Conservation (phyloP, 768 basidiomycete genomes). For the Mycena pura region DNA sequence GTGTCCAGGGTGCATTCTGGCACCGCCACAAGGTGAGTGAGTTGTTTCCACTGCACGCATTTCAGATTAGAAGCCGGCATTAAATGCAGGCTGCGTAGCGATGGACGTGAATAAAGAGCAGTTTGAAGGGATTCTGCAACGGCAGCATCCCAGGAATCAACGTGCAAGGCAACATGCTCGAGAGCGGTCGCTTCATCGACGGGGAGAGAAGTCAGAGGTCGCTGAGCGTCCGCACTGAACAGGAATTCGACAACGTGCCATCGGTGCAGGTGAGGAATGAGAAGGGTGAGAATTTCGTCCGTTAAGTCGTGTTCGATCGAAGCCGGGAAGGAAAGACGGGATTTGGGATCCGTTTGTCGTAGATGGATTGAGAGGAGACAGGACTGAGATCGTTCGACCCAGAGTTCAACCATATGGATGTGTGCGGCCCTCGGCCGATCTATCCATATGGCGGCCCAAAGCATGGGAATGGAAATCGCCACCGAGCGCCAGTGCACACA, state of each 20-base stretch:
- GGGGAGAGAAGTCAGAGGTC: constrained; percentile 9
- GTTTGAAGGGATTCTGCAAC: constrained; percentile 18
- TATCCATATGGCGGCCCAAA: constrained; percentile 26
- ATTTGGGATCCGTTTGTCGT: constrained; percentile 25
- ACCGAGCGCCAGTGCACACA: constrained; percentile 21
- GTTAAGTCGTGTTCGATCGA: constrained; percentile 21
- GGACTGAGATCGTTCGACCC: constrained; percentile 23
- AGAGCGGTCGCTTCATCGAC: constrained; percentile 1
- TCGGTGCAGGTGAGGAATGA: constrained; percentile 16
- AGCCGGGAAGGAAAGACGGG: constrained; percentile 20
- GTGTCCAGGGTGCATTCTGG: constrained; percentile 21
- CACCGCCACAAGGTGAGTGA: constrained; percentile 13
- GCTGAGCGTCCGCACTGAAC: constrained; percentile 8
- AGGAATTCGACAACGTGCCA: constrained; percentile 20
- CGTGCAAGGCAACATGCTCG: constrained; percentile 16
- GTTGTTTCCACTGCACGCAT: constrained; percentile 9
- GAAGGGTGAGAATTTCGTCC: constrained; percentile 18
- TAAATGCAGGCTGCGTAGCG: constrained; percentile 15
- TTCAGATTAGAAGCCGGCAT: neutral
- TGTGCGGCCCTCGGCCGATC: constrained; percentile 19
- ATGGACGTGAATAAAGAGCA: constrained; percentile 13
- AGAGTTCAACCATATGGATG: constrained; percentile 19
- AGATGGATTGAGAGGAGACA: constrained; percentile 21
- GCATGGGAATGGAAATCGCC: constrained; percentile 20
- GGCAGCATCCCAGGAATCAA: constrained; percentile 20